Base-by-base conservation (phyloP, 2,329 filamentous ascomycete genomes). In the Ophiosphaerella herpotricha region DNA sequence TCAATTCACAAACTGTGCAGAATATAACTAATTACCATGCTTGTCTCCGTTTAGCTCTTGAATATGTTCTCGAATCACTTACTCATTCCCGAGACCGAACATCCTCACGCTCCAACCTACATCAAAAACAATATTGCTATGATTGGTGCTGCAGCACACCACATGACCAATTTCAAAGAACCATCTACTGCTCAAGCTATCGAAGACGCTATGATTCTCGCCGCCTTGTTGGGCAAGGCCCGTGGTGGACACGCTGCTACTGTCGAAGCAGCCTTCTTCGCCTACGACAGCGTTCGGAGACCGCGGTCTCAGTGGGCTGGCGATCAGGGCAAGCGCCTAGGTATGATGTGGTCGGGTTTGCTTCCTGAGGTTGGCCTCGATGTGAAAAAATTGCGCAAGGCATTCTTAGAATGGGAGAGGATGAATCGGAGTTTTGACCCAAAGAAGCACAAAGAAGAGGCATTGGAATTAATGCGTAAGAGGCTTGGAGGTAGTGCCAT, bases 181-280 rank as follows among this genome's bases (percentile, higher is more conserved):
- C 40, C 33, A 5, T 26, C 26, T 3, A n/a, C 40, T 7, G 7
- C 18, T 13, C 40, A 43, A 29, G 26, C 21, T 4, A 23, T 43
- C 13, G 40, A 43, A 43, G 40, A 43, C 31, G 40, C 40, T 6
- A 43, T 43, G 40, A 23, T 43, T 18, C 40, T 43, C n/a, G 29
- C 26, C 14, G 23, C 40, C 16, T 8, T 43, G 6, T 18, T 43
- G 29, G 7, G 40, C 16, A 8, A 33, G 3, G 40, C 32, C 31
- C 23, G 8, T n/a, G 24, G 21, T 24, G 8, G 14, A 13, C 5
- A 18, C 26, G 14, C 21, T 14, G 18, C 18, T 23, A 24, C 13
- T 18, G 18, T 43, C n/a, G 32, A 43, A 18, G 40, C 40, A 4
- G 40, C 40, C 13, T 14, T 43, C 3, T 34, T 34, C 12, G 40